phyloP scores from a whole-genome alignment of 2,329 filamentous ascomycete genomes.

The Pestalotiopsis sp. region DNA sequence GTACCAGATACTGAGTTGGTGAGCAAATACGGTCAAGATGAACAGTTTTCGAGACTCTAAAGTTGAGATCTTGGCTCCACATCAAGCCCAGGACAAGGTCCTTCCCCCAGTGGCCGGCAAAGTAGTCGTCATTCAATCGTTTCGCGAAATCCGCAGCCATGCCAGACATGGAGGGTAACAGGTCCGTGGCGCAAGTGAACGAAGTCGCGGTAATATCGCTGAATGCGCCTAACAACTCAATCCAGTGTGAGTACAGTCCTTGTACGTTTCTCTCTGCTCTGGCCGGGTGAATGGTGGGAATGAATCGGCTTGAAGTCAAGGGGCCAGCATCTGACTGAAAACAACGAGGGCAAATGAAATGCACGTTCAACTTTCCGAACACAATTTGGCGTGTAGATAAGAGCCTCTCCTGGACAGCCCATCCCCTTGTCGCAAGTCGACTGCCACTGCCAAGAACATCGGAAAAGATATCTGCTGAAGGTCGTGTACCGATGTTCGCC shows the following conservation, averaged over 20 bases:
- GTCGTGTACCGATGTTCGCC: no score
- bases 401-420: not conserved
- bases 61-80: not conserved
- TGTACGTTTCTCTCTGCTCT: not conserved
- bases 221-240: not conserved
- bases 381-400: not conserved
- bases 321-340: not conserved
- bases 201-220: not conserved
- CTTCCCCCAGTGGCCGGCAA: constrained; percentile 4
- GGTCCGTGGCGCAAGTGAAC: constrained; percentile 1
- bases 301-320: accelerated
- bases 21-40: not conserved
- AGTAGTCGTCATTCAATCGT: not conserved
- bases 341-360: not conserved
- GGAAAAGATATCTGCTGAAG: no score
- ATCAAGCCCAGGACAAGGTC: not conserved
- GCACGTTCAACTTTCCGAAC: not conserved
- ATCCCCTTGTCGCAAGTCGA: not conserved
- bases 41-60: not conserved
- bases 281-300: not conserved
- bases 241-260: not conserved
- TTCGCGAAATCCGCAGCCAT: not conserved
- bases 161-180: constrained; percentile 1
- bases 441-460: not conserved
- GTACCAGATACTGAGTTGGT: not conserved